Evolutionary conservation across 495 filamentous ascomycete species (phyloP).

Genomic region (Penicillium canariense): DNA sequence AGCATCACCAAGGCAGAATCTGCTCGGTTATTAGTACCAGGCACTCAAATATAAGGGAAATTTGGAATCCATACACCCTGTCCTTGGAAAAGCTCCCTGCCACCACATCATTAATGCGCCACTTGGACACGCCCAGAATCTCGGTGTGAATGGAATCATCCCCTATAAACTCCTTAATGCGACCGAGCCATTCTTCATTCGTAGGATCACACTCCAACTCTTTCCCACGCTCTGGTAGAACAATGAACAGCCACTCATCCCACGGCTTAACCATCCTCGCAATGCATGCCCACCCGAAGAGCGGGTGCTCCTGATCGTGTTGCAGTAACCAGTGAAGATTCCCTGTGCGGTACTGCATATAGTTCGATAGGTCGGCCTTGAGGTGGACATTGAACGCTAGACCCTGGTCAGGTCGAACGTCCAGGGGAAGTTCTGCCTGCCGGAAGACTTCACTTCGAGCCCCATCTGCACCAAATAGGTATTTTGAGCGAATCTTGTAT

Average conservation of each 20-base stretch:
- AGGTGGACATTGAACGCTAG: constrained; percentile 53
- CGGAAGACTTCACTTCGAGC: constrained; percentile 51
- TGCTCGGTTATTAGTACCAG: constrained; percentile 43
- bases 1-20: constrained; percentile 53
- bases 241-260: constrained; percentile 56
- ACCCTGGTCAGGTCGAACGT: constrained; percentile 51
- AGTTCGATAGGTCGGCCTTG: constrained; percentile 50
- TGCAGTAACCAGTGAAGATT: constrained; percentile 58
- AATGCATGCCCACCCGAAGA: constrained; percentile 41
- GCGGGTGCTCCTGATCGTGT: constrained; percentile 42
- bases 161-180: constrained; percentile 49
- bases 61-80: constrained; percentile 33
- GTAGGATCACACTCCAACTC: constrained; percentile 31
- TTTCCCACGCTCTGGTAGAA: constrained; percentile 40
- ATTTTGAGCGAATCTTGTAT: constrained; percentile 49
- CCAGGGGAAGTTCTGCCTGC: constrained; percentile 47
- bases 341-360: constrained; percentile 47
- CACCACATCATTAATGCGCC: constrained; percentile 53
- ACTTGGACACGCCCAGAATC: constrained; percentile 46
- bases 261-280: constrained; percentile 55
- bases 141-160: constrained; percentile 40
- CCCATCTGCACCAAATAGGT: constrained; percentile 59
- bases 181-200: constrained; percentile 40
- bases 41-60: constrained; percentile 33
- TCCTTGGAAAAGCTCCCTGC: constrained; percentile 44